phyloP scores from a whole-genome alignment of 495 filamentous ascomycete genomes.

The Hyaloscypha finlandica region DNA sequence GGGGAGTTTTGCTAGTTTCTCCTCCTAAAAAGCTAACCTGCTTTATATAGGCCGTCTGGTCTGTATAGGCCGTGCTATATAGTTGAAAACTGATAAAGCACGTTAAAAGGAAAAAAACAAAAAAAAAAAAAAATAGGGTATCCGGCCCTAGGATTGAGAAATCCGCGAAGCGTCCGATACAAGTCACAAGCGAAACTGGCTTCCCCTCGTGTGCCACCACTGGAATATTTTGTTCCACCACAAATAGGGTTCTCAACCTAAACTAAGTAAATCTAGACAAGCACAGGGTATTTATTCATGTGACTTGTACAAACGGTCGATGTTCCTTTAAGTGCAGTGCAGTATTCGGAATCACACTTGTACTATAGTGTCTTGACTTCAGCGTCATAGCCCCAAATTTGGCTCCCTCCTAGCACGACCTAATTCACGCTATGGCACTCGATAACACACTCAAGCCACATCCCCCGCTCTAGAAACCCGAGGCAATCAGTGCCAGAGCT shows the following conservation, averaged over 20 bases:
- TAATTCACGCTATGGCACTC: constrained; percentile 19
- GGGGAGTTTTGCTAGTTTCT: too few species aligned
- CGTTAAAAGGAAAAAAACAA: too few species aligned
- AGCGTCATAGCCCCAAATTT: constrained; percentile 20
- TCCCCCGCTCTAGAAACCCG: too few species aligned
- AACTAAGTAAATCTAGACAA: constrained; percentile 12
- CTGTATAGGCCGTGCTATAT: too few species aligned
- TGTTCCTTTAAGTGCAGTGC: constrained; percentile 1
- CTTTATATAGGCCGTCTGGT: too few species aligned
- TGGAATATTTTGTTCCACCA: constrained; percentile 4
- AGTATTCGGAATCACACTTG: background rate
- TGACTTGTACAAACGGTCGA: constrained; percentile 4
- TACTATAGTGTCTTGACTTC: constrained; percentile 14
- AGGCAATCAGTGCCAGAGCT: too few species aligned
- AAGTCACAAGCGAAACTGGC: constrained; percentile 16
- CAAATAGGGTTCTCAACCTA: constrained; percentile 9
- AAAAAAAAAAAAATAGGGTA: too few species aligned
- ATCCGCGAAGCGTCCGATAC: too few species aligned
- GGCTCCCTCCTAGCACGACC: constrained; percentile 15
- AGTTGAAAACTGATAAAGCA: too few species aligned
- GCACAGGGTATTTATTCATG: constrained; percentile 10
- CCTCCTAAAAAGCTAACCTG: too few species aligned
- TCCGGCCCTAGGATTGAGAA: too few species aligned
- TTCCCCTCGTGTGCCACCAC: constrained; percentile 12
- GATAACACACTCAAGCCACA: constrained; percentile 14